These are phyloP conservation scores for Striga hermonthica DNA, from an alignment of 305 asterid species.

Conservation along the genomic window DNA sequence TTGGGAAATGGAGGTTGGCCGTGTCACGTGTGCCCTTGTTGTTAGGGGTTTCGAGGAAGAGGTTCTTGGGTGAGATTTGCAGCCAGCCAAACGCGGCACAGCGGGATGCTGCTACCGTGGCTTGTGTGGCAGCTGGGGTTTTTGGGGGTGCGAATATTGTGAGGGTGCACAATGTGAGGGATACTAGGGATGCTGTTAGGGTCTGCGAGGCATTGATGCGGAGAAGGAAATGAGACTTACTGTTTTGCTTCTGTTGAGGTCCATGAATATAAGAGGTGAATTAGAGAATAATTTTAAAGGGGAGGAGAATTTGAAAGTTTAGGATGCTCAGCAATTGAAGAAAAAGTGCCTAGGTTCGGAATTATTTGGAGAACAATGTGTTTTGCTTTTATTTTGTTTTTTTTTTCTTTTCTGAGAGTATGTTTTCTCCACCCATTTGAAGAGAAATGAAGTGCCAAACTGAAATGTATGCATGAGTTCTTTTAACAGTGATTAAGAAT, in stretches of 20 bases:
- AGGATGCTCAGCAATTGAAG: no score
- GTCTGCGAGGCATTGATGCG: constrained; percentile 80
- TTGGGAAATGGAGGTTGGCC: constrained; percentile 61
- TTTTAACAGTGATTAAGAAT: no score
- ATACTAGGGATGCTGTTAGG: constrained; percentile 65
- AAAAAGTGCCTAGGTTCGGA: no score
- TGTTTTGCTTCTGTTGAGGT: no score
- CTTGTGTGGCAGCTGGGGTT: constrained; percentile 60
- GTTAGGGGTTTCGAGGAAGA: constrained; percentile 86
- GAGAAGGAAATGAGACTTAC: constrained; percentile 25
- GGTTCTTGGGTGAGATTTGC: constrained; percentile 85
- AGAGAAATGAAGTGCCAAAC: no score
- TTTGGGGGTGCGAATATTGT: constrained; percentile 80
- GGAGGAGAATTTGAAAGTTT: no score
- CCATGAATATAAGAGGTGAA: background rate
- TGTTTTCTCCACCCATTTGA: no score
- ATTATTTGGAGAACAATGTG: no score
- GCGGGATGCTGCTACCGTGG: constrained; percentile 83
- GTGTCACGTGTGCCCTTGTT: constrained; percentile 71
- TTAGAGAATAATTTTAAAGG: no score
- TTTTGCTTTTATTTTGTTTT: no score
- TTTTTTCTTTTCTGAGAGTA: no score
- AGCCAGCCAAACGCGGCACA: constrained; percentile 41
- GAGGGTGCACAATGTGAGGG: constrained; percentile 80
- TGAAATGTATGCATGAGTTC: no score